A percentile compares a stretch with the other conserved stretches of the same genome.
phyloP scores from a whole-genome alignment of 768 basidiomycete genomes.

The Gymnopilus junonius region DNA sequence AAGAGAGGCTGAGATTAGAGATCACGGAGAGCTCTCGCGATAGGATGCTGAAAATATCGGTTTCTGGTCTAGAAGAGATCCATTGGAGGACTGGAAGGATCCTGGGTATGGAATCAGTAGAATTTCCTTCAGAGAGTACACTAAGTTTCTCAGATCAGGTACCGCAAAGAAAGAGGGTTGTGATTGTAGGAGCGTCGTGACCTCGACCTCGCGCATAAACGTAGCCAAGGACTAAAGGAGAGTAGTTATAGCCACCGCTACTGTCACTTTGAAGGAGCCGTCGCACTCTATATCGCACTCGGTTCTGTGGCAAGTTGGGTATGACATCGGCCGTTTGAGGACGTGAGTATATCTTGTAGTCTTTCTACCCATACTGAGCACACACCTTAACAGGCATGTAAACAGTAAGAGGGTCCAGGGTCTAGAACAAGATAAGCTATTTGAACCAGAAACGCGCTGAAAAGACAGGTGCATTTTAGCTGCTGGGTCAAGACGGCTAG shows the following conservation, averaged over 20 bases:
- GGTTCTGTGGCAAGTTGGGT: neutral
- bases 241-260: neutral
- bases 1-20: neutral
- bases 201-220: neutral
- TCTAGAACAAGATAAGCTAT: too few species aligned
- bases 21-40: neutral
- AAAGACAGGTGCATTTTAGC: too few species aligned
- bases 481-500: too few species aligned
- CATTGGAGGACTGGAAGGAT: neutral
- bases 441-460: too few species aligned
- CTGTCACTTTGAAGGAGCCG: neutral
- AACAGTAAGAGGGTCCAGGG: too few species aligned
- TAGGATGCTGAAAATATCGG: neutral
- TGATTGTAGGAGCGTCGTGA: neutral
- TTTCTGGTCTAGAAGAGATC: neutral
- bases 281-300: neutral
- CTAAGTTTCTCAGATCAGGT: neutral
- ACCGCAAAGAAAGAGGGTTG: neutral
- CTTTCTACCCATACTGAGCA: neutral
- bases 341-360: neutral
- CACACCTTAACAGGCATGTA: neutral
- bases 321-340: neutral
- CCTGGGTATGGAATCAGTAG: neutral
- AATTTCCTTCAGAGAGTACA: neutral
- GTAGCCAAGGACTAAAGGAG: neutral